Evolutionary conservation across 768 basidiomycete genomes (phyloP), one percentile per base, ranked within the genome.

Genomic region (Leccinum subgranulosum): DNA sequence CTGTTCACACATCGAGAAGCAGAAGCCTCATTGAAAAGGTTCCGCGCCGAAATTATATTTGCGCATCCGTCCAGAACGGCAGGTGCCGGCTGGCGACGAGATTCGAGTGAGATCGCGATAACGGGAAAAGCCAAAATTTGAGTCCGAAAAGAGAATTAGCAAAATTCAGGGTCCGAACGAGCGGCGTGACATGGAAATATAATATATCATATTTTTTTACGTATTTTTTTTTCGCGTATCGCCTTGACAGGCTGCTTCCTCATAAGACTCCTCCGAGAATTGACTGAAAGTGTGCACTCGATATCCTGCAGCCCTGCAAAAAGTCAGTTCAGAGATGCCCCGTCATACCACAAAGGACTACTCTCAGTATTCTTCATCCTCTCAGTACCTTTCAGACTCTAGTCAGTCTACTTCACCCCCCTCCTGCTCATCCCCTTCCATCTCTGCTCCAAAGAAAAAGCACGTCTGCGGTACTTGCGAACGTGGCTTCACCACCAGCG

Each of bases 401-500:
- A 64, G 61, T 49, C 69, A 57, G 39, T 64, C 67, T 34, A 23
- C 58, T 14, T 57, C 70, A 39, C 55, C 66, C 0, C 53, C 62
- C 4, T 47, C 56, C 39, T 54, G 54, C 47, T 53, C 50, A 7
- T 31, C 56, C 11, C 49, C 43, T 25, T 52, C 25, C 21, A 54
- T 43, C 31, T 43, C 41, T 43, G 41, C 60, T 8, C 58, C 54
- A 11, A 72, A 74, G 71, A 72, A 74, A 65, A 72, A 74, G 50
- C 83, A 94, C 65, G 71, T 88, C 55, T 95, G 93, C 69, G 63
- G 72, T 1, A 84, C 82, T 5, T 95, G 93, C 73, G 79, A 85
- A 3, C 83, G 90, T 46, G 81, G 83, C 1, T 95, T 95, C 73
- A 92, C 91, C 54, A 95, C 93, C 25, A 88, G 87, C 59, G 94